Conservation (phyloP, 1,139 yeast genomes). For the Geotrichum cucujoidarum region DNA sequence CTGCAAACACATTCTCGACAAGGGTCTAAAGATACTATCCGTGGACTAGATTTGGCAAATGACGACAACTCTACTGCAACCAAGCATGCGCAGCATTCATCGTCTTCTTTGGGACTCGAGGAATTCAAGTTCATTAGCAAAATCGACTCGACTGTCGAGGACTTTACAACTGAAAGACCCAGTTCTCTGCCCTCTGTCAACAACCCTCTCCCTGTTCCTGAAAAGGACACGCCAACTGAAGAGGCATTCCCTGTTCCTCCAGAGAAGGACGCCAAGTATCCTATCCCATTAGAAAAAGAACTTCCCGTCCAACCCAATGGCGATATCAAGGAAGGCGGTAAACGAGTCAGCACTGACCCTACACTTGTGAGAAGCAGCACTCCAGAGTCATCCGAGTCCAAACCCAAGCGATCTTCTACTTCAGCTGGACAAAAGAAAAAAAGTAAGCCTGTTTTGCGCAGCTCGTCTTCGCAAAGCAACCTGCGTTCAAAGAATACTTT, state of each 20-base stretch:
- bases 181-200: background rate
- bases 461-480: constrained; percentile 31
- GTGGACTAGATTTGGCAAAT: too few species aligned
- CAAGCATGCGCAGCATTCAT: constrained; percentile 11
- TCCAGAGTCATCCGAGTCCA: background rate
- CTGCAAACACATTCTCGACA: constrained; percentile 10
- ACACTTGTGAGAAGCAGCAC: constrained; percentile 1
- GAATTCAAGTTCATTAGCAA: constrained; percentile 12
- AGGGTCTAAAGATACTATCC: constrained; percentile 11
- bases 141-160: background rate
- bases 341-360: constrained; percentile 24
- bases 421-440: constrained; percentile 15
- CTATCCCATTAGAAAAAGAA: background rate
- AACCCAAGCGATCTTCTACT: constrained; percentile 10
- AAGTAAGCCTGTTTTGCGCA: constrained; percentile 22
- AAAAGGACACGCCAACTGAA: background rate
- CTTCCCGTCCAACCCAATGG: background rate
- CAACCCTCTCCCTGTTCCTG: constrained; percentile 10
- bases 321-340: constrained; percentile 1
- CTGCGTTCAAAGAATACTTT: constrained; percentile 17
- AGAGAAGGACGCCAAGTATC: background rate
- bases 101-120: constrained; percentile 9
- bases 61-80: constrained; percentile 1
- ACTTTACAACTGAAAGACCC: background rate
- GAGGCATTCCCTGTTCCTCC: background rate